Percentiles rank a stretch among this genome's conserved stretches.
These are phyloP conservation scores for Lyophyllum semitale DNA, from an alignment of 768 basidiomycete species.

Conservation along the genomic window DNA sequence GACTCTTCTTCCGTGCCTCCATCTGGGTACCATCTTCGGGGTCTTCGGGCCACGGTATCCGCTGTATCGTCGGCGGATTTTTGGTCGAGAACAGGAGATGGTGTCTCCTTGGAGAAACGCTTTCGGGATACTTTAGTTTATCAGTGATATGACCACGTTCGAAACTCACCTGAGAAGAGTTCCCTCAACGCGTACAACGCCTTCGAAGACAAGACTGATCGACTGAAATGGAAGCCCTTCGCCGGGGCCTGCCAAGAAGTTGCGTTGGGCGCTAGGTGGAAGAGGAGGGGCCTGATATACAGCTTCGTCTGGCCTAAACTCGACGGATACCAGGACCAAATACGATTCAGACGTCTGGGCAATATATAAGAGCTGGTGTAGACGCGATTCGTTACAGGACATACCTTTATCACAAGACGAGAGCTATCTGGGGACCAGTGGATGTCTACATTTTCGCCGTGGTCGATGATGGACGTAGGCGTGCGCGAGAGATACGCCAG, in stretches of 20 bases:
- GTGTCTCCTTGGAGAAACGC: constrained; percentile 73
- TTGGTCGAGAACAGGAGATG: constrained; percentile 75
- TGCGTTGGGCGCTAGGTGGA: constrained; percentile 57
- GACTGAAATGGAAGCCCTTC: constrained; percentile 72
- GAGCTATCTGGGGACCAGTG: constrained; percentile 86
- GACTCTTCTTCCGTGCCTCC: constrained; percentile 31
- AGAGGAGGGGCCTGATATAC: constrained; percentile 59
- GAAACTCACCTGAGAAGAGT: constrained; percentile 61
- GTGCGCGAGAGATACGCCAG: constrained; percentile 78
- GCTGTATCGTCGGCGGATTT: constrained; percentile 75
- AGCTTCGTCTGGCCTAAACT: constrained; percentile 53
- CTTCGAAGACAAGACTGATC: constrained; percentile 74
- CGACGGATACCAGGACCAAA: constrained; percentile 73
- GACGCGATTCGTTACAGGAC: constrained; percentile 20
- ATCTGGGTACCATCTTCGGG: constrained; percentile 35
- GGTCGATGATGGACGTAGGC: constrained; percentile 72
- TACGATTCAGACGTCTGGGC: constrained; percentile 79
- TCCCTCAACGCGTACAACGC: constrained; percentile 80
- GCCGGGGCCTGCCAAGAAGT: constrained; percentile 79
- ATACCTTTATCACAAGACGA: constrained; percentile 78
- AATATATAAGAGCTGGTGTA: neutral
- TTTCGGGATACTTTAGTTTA: constrained; percentile 26
- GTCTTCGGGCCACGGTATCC: constrained; percentile 79
- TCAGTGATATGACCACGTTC: neutral
- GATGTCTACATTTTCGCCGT: constrained; percentile 76